Conservation (phyloP, 257 asterid genomes). For the Agastache rugosa region DNA sequence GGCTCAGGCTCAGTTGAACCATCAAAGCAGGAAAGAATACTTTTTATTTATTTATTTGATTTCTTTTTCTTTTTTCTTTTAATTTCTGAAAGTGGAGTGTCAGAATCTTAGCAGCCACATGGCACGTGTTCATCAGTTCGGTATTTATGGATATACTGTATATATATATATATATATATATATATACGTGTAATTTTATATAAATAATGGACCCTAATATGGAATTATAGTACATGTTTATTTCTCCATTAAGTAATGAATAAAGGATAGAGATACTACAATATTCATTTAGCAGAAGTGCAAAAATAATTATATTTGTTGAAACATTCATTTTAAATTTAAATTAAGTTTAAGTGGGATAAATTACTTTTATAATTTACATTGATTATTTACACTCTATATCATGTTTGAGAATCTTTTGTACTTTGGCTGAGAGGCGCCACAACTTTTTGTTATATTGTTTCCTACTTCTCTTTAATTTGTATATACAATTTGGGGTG, state of each 20-base stretch:
- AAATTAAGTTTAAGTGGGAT: too few species aligned
- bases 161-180: not conserved
- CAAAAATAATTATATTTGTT: too few species aligned
- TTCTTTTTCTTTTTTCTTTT: not conserved
- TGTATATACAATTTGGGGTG: too few species aligned
- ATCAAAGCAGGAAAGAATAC: conserved; percentile 4
- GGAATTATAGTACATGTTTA: not conserved
- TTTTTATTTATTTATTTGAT: too few species aligned
- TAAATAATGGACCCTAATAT: not conserved
- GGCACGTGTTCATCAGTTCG: conserved; percentile 40
- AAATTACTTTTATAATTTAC: too few species aligned
- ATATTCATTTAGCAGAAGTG: not conserved
- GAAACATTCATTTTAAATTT: too few species aligned
- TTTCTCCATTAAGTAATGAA: not conserved
- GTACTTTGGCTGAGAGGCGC: too few species aligned
- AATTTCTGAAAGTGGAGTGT: conserved; percentile 27
- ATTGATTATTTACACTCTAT: too few species aligned
- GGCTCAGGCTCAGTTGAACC: conserved; percentile 40
- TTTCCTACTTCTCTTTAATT: too few species aligned
- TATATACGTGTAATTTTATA: not conserved
- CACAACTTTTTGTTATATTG: too few species aligned
- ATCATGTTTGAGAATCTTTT: too few species aligned
- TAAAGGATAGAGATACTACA: not conserved
- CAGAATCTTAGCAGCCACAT: conserved; percentile 44
- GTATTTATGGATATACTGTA: not conserved